Evolutionary conservation across 257 asterid species (phyloP).

Genomic region (Primulina huaijiensis): DNA sequence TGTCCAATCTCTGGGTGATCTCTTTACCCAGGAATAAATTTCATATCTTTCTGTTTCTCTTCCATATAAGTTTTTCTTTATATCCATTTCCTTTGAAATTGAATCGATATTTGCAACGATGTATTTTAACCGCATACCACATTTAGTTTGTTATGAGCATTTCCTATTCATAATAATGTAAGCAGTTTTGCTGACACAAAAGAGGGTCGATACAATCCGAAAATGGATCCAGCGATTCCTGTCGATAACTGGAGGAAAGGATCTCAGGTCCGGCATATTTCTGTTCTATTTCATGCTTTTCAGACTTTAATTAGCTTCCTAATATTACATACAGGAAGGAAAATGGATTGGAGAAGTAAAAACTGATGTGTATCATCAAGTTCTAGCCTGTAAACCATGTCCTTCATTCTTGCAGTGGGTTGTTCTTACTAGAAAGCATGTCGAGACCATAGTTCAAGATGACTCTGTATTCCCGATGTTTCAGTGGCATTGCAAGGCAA

Average conservation of each 20-base stretch:
- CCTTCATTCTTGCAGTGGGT: conserved; percentile 75
- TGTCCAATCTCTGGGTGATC: conserved; percentile 1
- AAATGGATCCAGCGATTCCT: conserved; percentile 82
- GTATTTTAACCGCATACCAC: background rate
- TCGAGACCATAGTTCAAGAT: conserved; percentile 71
- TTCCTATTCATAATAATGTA: conserved; percentile 22
- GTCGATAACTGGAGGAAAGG: conserved; percentile 92
- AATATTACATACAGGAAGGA: background rate
- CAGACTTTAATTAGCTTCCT: conserved; percentile 11
- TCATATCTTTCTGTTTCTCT: conserved; percentile 4
- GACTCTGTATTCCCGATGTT: conserved; percentile 71
- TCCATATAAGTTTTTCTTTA: background rate
- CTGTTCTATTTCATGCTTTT: conserved; percentile 16
- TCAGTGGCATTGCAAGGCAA: conserved; percentile 89
- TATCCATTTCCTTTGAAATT: conserved; percentile 2
- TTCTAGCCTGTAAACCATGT: conserved; percentile 19
- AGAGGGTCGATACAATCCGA: conserved; percentile 94
- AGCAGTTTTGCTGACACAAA: conserved; percentile 91
- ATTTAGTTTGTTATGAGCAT: conserved; percentile 9
- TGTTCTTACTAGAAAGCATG: conserved; percentile 88
- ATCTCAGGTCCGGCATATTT: conserved; percentile 66
- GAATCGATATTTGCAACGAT: background rate
- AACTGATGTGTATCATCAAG: background rate
- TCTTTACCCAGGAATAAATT: background rate
- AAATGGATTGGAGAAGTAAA: conserved; percentile 10